Conservation (phyloP, 225 moss, liverwort and hornwort species). For the Neckera pumila region DNA sequence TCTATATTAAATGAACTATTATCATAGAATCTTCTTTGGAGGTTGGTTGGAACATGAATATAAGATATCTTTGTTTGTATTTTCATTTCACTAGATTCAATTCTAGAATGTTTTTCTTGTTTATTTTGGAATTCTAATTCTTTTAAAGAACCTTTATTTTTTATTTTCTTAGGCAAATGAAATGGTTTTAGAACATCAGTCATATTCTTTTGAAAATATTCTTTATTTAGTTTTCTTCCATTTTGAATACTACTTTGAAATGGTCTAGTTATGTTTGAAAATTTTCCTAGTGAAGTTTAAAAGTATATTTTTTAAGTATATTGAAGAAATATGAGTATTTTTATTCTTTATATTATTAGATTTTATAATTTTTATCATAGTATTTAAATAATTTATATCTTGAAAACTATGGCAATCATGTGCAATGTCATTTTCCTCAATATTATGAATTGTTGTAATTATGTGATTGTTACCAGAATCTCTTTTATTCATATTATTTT, state of each 20-base stretch:
- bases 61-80: neutral
- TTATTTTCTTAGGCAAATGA: neutral
- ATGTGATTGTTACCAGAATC: neutral
- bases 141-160: neutral
- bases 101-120: neutral
- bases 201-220: neutral
- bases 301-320: neutral
- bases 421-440: neutral
- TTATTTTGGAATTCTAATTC: neutral
- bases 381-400: neutral
- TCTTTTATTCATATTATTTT: neutral
- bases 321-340: neutral
- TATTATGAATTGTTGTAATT: neutral
- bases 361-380: neutral
- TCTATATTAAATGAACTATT: neutral
- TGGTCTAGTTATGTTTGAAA: neutral
- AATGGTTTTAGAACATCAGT: neutral
- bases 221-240: neutral
- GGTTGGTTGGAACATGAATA: neutral
- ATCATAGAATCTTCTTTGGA: neutral
- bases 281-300: neutral
- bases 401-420: neutral
- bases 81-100: neutral
- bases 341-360: neutral
- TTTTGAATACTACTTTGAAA: neutral